Base-by-base conservation (phyloP, 768 basidiomycete species). In the Paxillus ammoniavirescens region DNA sequence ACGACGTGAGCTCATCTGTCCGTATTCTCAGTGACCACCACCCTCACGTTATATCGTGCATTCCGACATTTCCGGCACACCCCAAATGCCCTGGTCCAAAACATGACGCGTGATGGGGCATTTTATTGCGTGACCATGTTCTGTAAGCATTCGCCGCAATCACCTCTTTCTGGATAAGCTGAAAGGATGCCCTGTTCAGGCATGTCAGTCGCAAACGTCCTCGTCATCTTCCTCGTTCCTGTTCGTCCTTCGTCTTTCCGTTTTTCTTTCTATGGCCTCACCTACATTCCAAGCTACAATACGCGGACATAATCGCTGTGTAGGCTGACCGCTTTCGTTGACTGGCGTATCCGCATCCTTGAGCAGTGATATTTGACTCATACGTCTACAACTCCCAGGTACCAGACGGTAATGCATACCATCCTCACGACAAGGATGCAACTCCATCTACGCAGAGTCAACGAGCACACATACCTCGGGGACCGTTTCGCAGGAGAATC, bases 391-490 rank as follows among this genome's bases (percentile, higher is more conserved):
- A 12, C 28, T 30, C 33, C 7, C 49, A 50, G 49, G 13, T 50
- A 40, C 42, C 50, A 52, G 26, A 18, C 33, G 17, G 43, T 43
- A 5, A 45, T 52, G 50, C 50, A 52, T 30, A 52, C 50, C 3
- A 45, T 52, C n/a, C 42, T 52, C 13, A 42, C 43, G n/a, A 43
- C 42, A 6, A 28, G 50, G 21, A 52, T 52, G 50, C 50, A 52
- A 8, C 30, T 52, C 5, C 31, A 43, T 18, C 43, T 52, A 10
- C 43, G 41, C 41, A 52, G 45, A 28, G 17, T 45, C 8, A 42
- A 43, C 43, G 26, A 42, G 21, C 2, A 4, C 38, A 30, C 23
- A 13, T 14, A 42, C 23, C 14, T 38, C 23, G 15, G 12, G 23
- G 36, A 30, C 37, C 36, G 15, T 18, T n/a, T 8, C 23, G 26